Evolutionary conservation across 2,329 filamentous ascomycete genomes (phyloP).

Genomic region (Talaromyces sp.): DNA sequence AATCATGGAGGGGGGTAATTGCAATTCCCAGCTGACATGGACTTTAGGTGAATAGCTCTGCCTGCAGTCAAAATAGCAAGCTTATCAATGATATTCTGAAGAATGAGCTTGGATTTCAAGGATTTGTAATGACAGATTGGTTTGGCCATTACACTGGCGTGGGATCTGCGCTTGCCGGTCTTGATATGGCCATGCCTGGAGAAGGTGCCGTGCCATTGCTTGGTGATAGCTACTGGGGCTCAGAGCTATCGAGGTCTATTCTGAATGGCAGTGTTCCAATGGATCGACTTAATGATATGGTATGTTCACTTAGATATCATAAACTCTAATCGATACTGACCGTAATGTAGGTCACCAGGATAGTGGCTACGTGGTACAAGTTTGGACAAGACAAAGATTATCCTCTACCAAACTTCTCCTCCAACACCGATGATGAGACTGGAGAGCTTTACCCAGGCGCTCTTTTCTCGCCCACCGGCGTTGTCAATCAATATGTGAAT

Average conservation of each 20-base stretch:
- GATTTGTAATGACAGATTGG: constrained; percentile 73
- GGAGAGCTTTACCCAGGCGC: constrained; percentile 62
- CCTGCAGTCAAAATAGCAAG: constrained; percentile 69
- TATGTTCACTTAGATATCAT: constrained; percentile 14
- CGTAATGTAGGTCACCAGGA: constrained; percentile 51
- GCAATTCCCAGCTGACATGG: neutral
- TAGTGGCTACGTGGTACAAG: constrained; percentile 61
- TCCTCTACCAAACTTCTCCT: constrained; percentile 61
- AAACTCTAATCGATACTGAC: constrained; percentile 9
- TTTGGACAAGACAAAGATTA: constrained; percentile 61
- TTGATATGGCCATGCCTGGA: constrained; percentile 73
- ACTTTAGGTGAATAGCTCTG: constrained; percentile 64
- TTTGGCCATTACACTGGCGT: constrained; percentile 63
- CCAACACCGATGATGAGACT: constrained; percentile 58
- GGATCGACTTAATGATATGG: constrained; percentile 58
- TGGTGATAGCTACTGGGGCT: constrained; percentile 58
- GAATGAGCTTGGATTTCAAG: constrained; percentile 73
- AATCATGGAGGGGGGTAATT: neutral
- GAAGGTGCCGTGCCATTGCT: constrained; percentile 57
- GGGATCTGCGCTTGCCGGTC: constrained; percentile 61
- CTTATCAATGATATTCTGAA: constrained; percentile 71
- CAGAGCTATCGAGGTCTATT: constrained; percentile 57
- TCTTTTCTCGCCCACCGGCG: constrained; percentile 61
- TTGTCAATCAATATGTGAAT: constrained; percentile 70
- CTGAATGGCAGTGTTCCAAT: constrained; percentile 62